Evolutionary conservation across 208 protist species (phyloP), one percentile per base, ranked within the genome.

Genomic region (Acanthamoeba lenticulata): DNA sequence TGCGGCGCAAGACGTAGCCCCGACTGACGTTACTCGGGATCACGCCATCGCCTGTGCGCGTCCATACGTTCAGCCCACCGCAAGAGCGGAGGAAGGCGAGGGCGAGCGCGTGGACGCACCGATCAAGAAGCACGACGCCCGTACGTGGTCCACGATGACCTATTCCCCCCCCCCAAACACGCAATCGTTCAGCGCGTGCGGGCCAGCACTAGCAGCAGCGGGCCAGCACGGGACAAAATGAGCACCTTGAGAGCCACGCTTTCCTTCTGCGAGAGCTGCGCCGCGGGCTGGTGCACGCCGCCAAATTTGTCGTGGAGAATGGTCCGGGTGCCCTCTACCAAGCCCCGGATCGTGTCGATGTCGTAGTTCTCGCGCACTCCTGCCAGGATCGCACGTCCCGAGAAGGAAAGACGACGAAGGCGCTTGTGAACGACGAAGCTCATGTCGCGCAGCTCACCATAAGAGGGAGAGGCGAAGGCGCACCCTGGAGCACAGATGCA

Each of bases 1-100:
- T 95, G 40, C 97, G 95, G 21, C 97, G 86, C 29, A 97, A 55
- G 0, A 97, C 95, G 77, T 98, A 98, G 9, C 97, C 97, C 29
- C 96, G 62, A 7, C 96, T 96, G 27, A 95, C 89, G 67, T 96
- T 96, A 1, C 67, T 91, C 24, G 95, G 96, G 9, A 96, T 74
- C 1, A 97, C 79, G 29, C 96, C 96, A 44, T 94, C 94, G 7
- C 36, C 79, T 65, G 57, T 19, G 44, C 17, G 36, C 32, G 15
- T 45, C 15, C 17, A 36, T 27, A 45, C 13, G 36, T 79, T 45
- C 15, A 9, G 13, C 60, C 6, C 19, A 36, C 27, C 13, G 27
- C 47, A 52, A 5, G 47, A 52, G n/a, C 15, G 47, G 15, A 5
- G 47, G 9, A 19, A 5, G 47, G 47, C 27, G 9, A 15, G 13